phyloP scores from a whole-genome alignment of 306 rosid species.

The Pyrus pyrifolia region DNA sequence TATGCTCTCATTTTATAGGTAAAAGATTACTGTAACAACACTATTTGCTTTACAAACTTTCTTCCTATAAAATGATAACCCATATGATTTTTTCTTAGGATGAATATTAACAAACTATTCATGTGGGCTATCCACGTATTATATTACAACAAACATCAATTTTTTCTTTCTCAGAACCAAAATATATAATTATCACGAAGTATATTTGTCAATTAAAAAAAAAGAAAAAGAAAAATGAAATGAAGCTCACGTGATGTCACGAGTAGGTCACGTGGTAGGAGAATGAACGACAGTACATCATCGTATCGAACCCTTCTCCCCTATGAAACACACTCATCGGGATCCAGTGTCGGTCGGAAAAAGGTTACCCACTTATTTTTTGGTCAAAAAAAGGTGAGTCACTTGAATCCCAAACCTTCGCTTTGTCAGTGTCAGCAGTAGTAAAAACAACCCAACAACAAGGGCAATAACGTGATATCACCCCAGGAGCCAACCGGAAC shows the following conservation, averaged over 20 bases:
- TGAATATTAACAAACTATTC: too few species aligned
- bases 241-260: neutral
- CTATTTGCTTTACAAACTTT: too few species aligned
- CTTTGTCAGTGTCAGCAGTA: neutral
- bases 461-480: slow-evolving; percentile 29
- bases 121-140: too few species aligned
- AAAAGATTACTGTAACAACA: too few species aligned
- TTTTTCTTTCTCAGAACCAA: too few species aligned
- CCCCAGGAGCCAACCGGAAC: slow-evolving; percentile 29
- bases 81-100: too few species aligned
- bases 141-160: too few species aligned
- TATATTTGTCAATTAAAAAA: too few species aligned
- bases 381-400: neutral
- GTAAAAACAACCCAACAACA: neutral
- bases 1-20: too few species aligned
- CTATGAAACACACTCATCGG: neutral
- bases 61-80: too few species aligned
- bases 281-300: neutral
- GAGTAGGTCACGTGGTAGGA: neutral
- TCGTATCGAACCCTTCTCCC: neutral
- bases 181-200: too few species aligned
- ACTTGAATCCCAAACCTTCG: neutral
- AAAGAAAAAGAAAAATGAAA: neutral
- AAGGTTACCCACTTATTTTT: too few species aligned
- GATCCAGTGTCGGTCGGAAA: neutral